Conservation (phyloP, 2,329 filamentous ascomycete genomes). For the Celoporthe dispersa region DNA sequence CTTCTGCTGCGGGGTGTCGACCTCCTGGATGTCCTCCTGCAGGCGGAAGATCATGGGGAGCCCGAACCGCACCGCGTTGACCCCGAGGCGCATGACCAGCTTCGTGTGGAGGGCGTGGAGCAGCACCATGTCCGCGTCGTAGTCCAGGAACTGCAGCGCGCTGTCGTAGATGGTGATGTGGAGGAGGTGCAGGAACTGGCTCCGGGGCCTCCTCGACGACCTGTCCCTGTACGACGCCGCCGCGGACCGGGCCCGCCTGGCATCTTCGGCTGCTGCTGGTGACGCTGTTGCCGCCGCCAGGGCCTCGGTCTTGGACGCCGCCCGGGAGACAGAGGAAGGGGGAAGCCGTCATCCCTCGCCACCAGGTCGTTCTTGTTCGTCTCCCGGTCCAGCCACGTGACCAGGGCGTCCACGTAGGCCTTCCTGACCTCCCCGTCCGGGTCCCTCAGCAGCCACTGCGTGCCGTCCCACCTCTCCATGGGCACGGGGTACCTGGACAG, state of each 20-base stretch:
- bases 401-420: slow-evolving; percentile 81
- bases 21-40: slow-evolving; percentile 78
- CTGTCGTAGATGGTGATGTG: slow-evolving; percentile 92
- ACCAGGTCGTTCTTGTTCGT: slow-evolving; percentile 67
- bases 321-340: slow-evolving; percentile 33
- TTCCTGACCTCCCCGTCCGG: slow-evolving; percentile 76
- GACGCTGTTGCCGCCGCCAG: slow-evolving; percentile 31
- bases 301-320: slow-evolving; percentile 57
- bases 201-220: slow-evolving; percentile 55
- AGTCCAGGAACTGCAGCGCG: slow-evolving; percentile 72
- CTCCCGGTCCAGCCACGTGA: slow-evolving; percentile 85
- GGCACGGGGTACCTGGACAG: slow-evolving; percentile 77
- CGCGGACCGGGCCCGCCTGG: slow-evolving; percentile 70
- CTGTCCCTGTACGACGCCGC: slow-evolving; percentile 64
- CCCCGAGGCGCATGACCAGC: slow-evolving; percentile 76
- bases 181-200: slow-evolving; percentile 79
- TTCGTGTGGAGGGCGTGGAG: slow-evolving; percentile 77
- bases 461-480: slow-evolving; percentile 91
- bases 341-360: slow-evolving; percentile 21
- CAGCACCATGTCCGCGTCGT: slow-evolving; percentile 75
- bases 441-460: slow-evolving; percentile 88
- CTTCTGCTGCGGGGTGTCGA: slow-evolving; percentile 70
- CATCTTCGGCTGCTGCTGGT: slow-evolving; percentile 46
- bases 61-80: slow-evolving; percentile 79
- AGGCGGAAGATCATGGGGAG: slow-evolving; percentile 88